Evolutionary conservation across 2,329 filamentous ascomycete species (phyloP).

Genomic region (Camillea tinctor): DNA sequence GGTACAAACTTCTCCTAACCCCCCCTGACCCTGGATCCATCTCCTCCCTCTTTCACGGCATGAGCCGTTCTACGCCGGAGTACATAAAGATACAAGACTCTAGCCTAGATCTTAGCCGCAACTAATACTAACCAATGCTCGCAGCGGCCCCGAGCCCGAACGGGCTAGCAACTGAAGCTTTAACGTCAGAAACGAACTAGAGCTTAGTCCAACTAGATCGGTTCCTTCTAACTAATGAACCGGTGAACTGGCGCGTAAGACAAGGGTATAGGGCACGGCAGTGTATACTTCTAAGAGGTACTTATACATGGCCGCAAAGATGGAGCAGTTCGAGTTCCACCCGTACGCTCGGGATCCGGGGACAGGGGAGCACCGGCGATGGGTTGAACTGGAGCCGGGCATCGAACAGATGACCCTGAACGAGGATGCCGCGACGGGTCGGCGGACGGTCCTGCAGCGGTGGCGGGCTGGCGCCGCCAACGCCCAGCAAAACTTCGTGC

Average conservation of each 20-base stretch:
- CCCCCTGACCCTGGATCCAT: neutral
- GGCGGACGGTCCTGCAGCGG: conserved; percentile 35
- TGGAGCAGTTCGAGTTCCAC: conserved; percentile 1
- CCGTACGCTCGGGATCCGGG: neutral
- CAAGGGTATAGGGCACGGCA: too few species aligned
- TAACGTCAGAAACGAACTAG: neutral
- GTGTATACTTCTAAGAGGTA: too few species aligned
- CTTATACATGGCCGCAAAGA: neutral
- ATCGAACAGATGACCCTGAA: conserved; percentile 39
- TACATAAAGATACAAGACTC: neutral
- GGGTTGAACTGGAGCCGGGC: conserved; percentile 30
- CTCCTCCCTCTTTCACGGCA: neutral
- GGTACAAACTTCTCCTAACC: neutral
- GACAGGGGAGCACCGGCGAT: conserved; percentile 4
- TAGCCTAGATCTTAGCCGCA: too few species aligned
- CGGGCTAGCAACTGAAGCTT: neutral
- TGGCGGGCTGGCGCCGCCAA: conserved; percentile 34
- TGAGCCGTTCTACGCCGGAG: neutral
- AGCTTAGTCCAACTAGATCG: neutral
- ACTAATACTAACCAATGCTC: neutral
- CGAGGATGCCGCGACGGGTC: conserved; percentile 27
- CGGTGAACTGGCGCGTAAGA: too few species aligned
- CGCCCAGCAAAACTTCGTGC: conserved; percentile 30
- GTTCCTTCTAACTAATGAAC: too few species aligned
- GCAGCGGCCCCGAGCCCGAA: neutral